phyloP scores from a whole-genome alignment of 495 filamentous ascomycete species.

The Penicillium crystallinum region DNA sequence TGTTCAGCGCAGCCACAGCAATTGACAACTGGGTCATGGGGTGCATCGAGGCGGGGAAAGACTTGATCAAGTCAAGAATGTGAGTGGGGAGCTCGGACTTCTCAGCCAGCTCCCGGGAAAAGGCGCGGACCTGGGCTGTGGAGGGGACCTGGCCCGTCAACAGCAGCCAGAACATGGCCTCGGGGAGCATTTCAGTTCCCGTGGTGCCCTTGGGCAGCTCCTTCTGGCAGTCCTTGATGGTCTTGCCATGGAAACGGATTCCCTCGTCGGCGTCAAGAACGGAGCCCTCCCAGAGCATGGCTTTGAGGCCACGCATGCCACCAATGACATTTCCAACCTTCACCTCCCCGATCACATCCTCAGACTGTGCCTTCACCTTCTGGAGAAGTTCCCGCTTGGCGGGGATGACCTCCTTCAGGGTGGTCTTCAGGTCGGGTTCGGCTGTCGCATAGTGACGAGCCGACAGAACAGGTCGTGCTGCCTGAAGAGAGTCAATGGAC shows the following conservation, averaged over 20 bases:
- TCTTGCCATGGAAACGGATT: conserved; percentile 95
- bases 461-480: conserved; percentile 23
- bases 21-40: conserved; percentile 98
- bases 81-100: conserved; percentile 79
- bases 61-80: conserved; percentile 81
- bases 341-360: conserved; percentile 81
- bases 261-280: conserved; percentile 96
- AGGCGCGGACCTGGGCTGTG: conserved; percentile 67
- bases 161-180: conserved; percentile 99
- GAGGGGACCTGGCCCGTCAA: conserved; percentile 89
- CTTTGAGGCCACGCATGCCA: conserved; percentile 95
- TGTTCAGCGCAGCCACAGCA: conserved; percentile 87
- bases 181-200: conserved; percentile 98
- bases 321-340: conserved; percentile 92
- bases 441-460: conserved; percentile 50
- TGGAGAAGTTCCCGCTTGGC: conserved; percentile 88
- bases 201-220: conserved; percentile 88
- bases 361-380: conserved; percentile 80
- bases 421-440: conserved; percentile 83
- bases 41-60: conserved; percentile 82
- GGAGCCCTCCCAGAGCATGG: conserved; percentile 98
- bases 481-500: conserved; percentile 6
- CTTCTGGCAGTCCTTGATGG: conserved; percentile 95
- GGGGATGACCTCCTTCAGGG: conserved; percentile 76
- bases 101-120: conserved; percentile 83